A percentile compares a stretch with the other conserved stretches of the same genome.
phyloP scores from a whole-genome alignment of 495 filamentous ascomycete genomes.

The Hypomontagnella submonticulosa region DNA sequence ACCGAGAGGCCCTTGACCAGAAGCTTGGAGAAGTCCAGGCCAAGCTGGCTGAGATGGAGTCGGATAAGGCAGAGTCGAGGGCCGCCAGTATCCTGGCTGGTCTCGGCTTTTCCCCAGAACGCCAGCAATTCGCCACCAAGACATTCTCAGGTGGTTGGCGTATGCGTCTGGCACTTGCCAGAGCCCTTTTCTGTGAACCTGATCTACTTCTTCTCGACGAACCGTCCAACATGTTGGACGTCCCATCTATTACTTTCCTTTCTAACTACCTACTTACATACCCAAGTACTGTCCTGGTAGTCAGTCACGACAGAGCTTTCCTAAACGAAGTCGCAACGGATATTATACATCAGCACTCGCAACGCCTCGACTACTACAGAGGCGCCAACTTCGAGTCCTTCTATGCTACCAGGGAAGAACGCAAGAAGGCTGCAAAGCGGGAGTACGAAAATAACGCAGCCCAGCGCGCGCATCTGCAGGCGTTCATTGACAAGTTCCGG shows the following conservation, averaged over 20 bases:
- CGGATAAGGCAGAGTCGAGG: slow-evolving; percentile 95
- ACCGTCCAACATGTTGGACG: slow-evolving; percentile 99
- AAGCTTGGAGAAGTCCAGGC: slow-evolving; percentile 89
- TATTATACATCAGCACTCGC: slow-evolving; percentile 98
- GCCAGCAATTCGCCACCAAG: slow-evolving; percentile 92
- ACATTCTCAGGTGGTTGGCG: slow-evolving; percentile 99
- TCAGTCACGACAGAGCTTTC: slow-evolving; percentile 99
- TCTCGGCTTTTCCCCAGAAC: slow-evolving; percentile 93
- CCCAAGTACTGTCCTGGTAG: slow-evolving; percentile 93
- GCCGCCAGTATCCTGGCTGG: slow-evolving; percentile 96
- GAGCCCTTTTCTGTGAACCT: slow-evolving; percentile 98
- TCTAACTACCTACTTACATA: slow-evolving; percentile 95
- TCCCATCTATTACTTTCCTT: slow-evolving; percentile 99
- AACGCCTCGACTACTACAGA: slow-evolving; percentile 98
- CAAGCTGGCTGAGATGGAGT: slow-evolving; percentile 98
- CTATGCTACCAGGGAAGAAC: slow-evolving; percentile 97
- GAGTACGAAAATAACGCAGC: slow-evolving; percentile 99
- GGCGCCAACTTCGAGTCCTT: slow-evolving; percentile 98
- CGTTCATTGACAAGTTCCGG: slow-evolving; percentile 99
- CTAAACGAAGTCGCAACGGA: slow-evolving; percentile 99
- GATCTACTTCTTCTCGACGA: slow-evolving; percentile 97
- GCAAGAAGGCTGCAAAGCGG: slow-evolving; percentile 93
- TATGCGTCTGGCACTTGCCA: slow-evolving; percentile 94
- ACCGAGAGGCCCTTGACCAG: slow-evolving; percentile 88
- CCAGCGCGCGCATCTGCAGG: slow-evolving; percentile 85